Percentiles rank a stretch among this genome's conserved stretches.
phyloP scores from a whole-genome alignment of 176 grass and related monocot species.

The Thinopyrum elongatum region DNA sequence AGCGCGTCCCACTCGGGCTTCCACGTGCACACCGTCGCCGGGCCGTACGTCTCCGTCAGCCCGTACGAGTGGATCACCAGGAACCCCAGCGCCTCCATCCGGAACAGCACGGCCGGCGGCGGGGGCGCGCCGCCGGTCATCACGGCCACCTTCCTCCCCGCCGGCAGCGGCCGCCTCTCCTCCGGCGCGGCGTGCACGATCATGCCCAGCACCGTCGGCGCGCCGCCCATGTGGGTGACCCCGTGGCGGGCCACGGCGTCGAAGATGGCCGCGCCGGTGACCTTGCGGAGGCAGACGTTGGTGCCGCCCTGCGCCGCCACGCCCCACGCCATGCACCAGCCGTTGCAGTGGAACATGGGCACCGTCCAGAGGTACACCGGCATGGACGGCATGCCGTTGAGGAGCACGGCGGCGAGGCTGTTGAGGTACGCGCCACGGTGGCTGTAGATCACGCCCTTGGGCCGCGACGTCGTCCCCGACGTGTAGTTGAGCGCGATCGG shows the following conservation, averaged over 20 bases:
- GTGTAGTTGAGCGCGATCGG: slow-evolving; percentile 86
- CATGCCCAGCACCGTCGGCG: slow-evolving; percentile 76
- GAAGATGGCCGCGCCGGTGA: slow-evolving; percentile 52
- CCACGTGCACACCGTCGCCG: slow-evolving; percentile 64
- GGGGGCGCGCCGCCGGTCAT: slow-evolving; percentile 73
- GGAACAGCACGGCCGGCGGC: slow-evolving; percentile 52
- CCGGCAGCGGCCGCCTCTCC: slow-evolving; percentile 23
- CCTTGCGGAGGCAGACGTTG: slow-evolving; percentile 61
- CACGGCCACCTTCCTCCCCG: slow-evolving; percentile 29
- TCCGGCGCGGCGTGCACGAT: slow-evolving; percentile 48
- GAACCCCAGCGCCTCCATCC: slow-evolving; percentile 75
- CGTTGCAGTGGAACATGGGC: slow-evolving; percentile 95
- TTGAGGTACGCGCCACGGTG: slow-evolving; percentile 78
- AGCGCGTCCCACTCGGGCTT: slow-evolving; percentile 79
- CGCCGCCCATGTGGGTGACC: slow-evolving; percentile 71
- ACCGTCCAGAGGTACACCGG: slow-evolving; percentile 81
- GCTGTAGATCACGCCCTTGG: slow-evolving; percentile 81
- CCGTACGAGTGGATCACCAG: slow-evolving; percentile 69
- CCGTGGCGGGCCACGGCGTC: slow-evolving; percentile 33
- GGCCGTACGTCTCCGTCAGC: slow-evolving; percentile 87
- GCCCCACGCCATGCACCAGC: slow-evolving; percentile 76
- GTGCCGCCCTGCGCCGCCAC: slow-evolving; percentile 74
- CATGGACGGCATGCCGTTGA: slow-evolving; percentile 43
- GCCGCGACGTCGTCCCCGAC: slow-evolving; percentile 72
- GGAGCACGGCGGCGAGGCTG: slow-evolving; percentile 43